Base-by-base conservation (phyloP, 441 rosid species). In the Brassica balearica region DNA sequence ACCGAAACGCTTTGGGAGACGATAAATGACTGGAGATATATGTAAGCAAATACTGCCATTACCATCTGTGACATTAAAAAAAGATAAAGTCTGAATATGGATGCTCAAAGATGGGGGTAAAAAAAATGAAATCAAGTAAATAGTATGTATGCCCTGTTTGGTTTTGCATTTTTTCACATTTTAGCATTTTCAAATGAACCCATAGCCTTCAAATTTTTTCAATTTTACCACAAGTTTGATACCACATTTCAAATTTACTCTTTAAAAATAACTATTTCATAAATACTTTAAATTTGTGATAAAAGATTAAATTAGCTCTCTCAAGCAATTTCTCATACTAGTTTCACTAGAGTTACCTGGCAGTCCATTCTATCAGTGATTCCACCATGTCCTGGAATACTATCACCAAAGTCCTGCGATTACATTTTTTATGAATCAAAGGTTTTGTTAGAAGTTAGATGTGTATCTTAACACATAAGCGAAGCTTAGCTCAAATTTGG, bases 321-420 rank as follows among this genome's bases (percentile, higher is more conserved):
- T 25, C 27, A 25, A 25, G 27, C 27, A 25, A 25, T 25, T 25
- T 25, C 27, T 25, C 27, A 25, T 25, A n/a, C 8, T 58, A 69
- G 62, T 69, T 79, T 63, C 69, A 75, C 17, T 56, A 58, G 34
- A 38, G 61, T 68, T 80, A 91, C 99, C 94, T 95, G 99, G 78
- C 99, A 95, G 74, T 95, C 99, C 99, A 93, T 93, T 88, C 98
- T 83, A 83, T 95, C 99, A 0, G 99, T 95, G 79, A 95, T 89
- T 66, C 99, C 98, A 59, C 98, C 99, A 83, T 95, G 99, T 71
- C 99, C 99, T 11, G 98, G 97, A 76, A 95, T 95, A 81, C 97
- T 93, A 82, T 95, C 98, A 51, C 98, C 98, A 83, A 93, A 95
- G 81, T 95, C 99, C 99, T 95, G 90, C 14, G 6, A 51, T 46